Evolutionary conservation across 1,284 basidiomycete genomes (phyloP), one percentile per base, ranked within the genome.

Genomic region (Athelia sp.): DNA sequence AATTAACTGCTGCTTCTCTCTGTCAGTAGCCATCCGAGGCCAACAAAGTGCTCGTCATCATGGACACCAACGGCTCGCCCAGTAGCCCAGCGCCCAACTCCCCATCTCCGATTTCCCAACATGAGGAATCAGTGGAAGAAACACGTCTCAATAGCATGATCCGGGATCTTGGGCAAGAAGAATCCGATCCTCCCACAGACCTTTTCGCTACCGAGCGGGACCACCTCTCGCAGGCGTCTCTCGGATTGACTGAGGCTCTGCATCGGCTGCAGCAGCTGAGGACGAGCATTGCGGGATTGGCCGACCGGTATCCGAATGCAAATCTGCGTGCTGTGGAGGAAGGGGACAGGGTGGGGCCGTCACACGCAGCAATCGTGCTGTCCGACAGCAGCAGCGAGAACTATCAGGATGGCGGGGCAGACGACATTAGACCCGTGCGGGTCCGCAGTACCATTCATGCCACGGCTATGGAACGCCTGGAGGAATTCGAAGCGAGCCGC

Each of bases 331-430:
- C 43, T 35, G 40, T 45, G 51, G 50, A 38, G 35, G 50, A 50
- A 29, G 29, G 18, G 18, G n/a, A 52, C 35, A 52, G 34, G 43
- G 58, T 70, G 47, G 62, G 61, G 22, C 66, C 67, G n/a, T 53
- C 57, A 3, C 67, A 68, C 52, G 56, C 66, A 24, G 68, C 64
- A 6, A 56, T 68, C 4, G 55, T 70, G 17, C 62, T 68, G 35
- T 62, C 68, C 2, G 62, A 51, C 35, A 50, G 56, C 19, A 62
- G 51, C 52, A 47, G 42, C 31, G 50, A 40, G 60, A 61, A 17
- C 56, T 56, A 36, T 48, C 54, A 47, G 57, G 61, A 46, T 52
- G 26, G 26, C 26, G 13, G 6, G 6, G 26, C 26, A 29, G 26
- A 29, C 26, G 26, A 29, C 26, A 4, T 13, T n/a, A 24, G 9